These are phyloP conservation scores for Plasmodium blacklocki DNA, from an alignment of 169 alveolate genomes.

Conservation along the genomic window DNA sequence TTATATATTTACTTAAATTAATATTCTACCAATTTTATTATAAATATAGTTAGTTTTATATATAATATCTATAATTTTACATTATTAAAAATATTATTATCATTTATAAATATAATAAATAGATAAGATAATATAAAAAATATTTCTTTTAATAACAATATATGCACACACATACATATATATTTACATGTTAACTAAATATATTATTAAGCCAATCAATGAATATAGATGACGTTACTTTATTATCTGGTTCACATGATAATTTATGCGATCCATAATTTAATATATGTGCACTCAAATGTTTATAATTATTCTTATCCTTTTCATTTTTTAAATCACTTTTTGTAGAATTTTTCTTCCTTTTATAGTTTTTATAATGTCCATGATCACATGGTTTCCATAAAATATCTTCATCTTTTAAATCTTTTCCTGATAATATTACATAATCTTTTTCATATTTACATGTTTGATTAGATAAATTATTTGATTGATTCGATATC, in stretches of 20 bases:
- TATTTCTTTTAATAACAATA: no score
- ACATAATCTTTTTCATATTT: background rate
- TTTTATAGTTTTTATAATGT: constrained; percentile 15
- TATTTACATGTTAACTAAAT: background rate
- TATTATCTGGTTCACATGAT: constrained; percentile 43
- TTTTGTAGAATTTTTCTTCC: constrained; percentile 3
- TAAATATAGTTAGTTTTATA: no score
- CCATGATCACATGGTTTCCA: constrained; percentile 62
- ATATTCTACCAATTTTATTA: no score
- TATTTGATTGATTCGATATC: background rate
- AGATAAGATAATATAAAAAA: no score
- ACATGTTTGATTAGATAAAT: background rate
- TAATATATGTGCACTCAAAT: constrained; percentile 30
- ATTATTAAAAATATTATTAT: no score
- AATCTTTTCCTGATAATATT: background rate
- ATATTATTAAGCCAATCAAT: constrained; percentile 47
- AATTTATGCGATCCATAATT: constrained; percentile 45
- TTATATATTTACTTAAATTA: no score
- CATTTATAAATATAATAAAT: no score
- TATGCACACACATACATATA: no score
- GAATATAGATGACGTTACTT: constrained; percentile 14
- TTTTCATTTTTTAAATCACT: background rate
- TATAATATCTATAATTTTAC: no score
- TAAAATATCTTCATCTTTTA: constrained; percentile 1
- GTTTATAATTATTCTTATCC: constrained; percentile 8